Conservation (phyloP, 164 flowering plant species). For the Piper betle region DNA sequence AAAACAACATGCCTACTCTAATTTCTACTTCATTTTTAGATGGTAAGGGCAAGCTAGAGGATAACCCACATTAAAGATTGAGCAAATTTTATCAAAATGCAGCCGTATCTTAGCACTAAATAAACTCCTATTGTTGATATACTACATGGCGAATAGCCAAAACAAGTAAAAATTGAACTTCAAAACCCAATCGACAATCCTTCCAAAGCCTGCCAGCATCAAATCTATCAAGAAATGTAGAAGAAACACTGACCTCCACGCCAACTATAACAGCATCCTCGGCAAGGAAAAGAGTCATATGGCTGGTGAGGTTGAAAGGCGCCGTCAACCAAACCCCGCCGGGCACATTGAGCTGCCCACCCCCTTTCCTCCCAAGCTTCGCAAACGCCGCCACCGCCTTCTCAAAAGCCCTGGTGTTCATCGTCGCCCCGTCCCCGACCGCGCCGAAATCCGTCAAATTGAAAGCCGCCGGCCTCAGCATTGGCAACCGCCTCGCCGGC, state of each 20-base stretch:
- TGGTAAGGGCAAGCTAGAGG: no score
- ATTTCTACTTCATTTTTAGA: no score
- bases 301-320: conserved; percentile 94
- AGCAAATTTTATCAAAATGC: no score
- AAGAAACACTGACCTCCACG: conserved; percentile 33
- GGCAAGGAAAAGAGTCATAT: conserved; percentile 83
- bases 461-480: conserved; percentile 45
- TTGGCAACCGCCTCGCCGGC: conserved; percentile 26
- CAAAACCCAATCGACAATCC: neutral
- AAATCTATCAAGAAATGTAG: neutral
- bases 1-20: no score
- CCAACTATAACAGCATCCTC: conserved; percentile 80
- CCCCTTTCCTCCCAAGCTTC: conserved; percentile 58
- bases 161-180: no score
- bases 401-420: conserved; percentile 80
- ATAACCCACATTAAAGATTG: no score
- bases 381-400: conserved; percentile 52
- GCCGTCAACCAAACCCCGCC: conserved; percentile 88
- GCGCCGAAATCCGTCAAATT: conserved; percentile 85
- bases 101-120: no score
- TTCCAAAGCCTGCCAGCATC: neutral
- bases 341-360: conserved; percentile 92
- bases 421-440: conserved; percentile 78
- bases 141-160: no score
- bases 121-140: no score